Base-by-base conservation (phyloP, 768 basidiomycete genomes). In the Termitomyces sp. region DNA sequence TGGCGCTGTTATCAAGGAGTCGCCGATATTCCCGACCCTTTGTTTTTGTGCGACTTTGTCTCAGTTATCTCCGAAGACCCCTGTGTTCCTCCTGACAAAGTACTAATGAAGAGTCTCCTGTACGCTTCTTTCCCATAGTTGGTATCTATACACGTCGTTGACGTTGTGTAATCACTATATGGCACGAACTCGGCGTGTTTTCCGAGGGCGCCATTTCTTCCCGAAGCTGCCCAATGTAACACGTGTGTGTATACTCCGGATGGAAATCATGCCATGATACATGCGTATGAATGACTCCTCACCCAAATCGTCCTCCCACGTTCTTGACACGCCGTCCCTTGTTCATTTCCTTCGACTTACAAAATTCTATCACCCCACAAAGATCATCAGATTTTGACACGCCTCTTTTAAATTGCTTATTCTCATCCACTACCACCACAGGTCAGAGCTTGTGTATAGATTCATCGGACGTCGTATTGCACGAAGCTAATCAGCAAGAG, bases 161-260 rank as follows among this genome's bases (percentile, higher is more conserved):
- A 45, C 44, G 67, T 86, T 19, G 57, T 83, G 7, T 62, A 38
- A 15, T 81, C 40, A 76, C 89, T 43, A 53, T 86, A 40, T 92
- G 87, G 87, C 81, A 79, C 63, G 94, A 95, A 66, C 68, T 83
- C 49, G 77, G 76, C 7, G 69, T 77, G 6, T 92, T 89, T 67
- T 64, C 69, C 43, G 70, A 71, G 55, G 77, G 76, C 31, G 73
- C 78, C 19, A 63, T 62, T 3, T 62, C 66, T 48, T 89, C 87
- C 86, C 31, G 82, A 82, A 65, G 59, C 66, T 8, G 56, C 57
- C 8, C 66, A 73, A 60, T 70, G 50, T 21, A 48, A 72, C 65
- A 57, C 58, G 69, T 70, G 58, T 58, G 68, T 70, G 14, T 44
- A 51, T 23, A 35, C 31, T 42, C 50, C 21, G 12, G 30, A 26